phyloP scores from a whole-genome alignment of 208 protist species.

The Crithidia bombi region DNA sequence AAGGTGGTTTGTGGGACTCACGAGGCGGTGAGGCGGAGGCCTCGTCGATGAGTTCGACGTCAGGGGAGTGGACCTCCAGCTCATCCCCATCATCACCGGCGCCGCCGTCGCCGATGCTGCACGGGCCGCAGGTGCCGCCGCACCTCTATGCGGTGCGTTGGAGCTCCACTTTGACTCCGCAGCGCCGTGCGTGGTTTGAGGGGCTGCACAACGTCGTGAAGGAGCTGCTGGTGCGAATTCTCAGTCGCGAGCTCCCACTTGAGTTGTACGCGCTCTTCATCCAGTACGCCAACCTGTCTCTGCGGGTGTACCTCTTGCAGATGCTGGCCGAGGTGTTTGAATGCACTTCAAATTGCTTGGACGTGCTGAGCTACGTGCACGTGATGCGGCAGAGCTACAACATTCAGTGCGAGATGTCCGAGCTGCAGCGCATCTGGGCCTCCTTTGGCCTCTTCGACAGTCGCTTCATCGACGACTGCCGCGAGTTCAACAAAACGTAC shows the following conservation, averaged over 20 bases:
- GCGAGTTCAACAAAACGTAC: constrained; percentile 32
- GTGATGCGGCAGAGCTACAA: constrained; percentile 51
- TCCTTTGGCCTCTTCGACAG: constrained; percentile 45
- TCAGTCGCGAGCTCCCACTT: constrained; percentile 45
- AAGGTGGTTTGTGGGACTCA: not conserved
- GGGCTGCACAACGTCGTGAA: constrained; percentile 41
- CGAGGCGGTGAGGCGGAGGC: not conserved
- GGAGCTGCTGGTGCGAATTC: constrained; percentile 45
- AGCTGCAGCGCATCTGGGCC: constrained; percentile 58
- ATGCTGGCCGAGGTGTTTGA: constrained; percentile 65
- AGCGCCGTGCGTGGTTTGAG: constrained; percentile 48
- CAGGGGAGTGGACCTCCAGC: constrained; percentile 10
- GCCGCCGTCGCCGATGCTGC: not conserved
- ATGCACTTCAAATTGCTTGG: constrained; percentile 58
- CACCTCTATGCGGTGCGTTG: constrained; percentile 79
- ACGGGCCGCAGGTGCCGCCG: constrained; percentile 37
- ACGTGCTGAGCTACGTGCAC: constrained; percentile 60
- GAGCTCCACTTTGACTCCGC: constrained; percentile 45
- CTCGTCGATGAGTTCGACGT: not conserved
- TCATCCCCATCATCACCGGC: constrained; percentile 6
- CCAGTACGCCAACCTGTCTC: constrained; percentile 53
- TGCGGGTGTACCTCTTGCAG: constrained; percentile 56
- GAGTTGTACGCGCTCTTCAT: constrained; percentile 72
- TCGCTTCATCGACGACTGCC: constrained; percentile 32
- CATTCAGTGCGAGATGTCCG: constrained; percentile 45